Base-by-base conservation (phyloP, 441 rosid species). In the Manihot esculenta region DNA sequence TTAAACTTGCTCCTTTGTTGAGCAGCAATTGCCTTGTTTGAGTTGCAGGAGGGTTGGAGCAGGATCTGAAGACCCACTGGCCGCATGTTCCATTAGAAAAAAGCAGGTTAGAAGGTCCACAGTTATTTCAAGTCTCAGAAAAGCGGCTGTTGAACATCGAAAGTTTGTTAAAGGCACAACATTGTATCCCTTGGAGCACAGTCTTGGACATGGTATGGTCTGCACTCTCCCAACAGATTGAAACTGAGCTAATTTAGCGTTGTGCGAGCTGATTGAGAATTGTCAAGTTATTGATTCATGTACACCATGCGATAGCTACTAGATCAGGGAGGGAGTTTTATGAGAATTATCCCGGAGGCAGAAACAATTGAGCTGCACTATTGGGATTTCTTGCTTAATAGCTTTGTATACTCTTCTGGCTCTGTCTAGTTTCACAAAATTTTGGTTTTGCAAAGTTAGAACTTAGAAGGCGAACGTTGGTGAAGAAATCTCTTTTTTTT, bases 131-230 rank as follows among this genome's bases (percentile, higher is more conserved):
- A 63, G 73, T 26, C 84, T 79, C 24, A 77, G 91, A 74, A 85
- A 88, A 78, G 79, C 86, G 0, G 93, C 81, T 30, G 63, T 69
- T 7, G 89, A 88, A 67, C 95, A 95, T 77, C 75, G 85, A 75
- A 84, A 79, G 60, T 88, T 72, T 55, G 88, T 93, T 70, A 80
- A 74, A 79, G 91, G 90, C 69, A 64, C 88, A 53, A 77, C 85
- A 18, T 79, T 93, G 90, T 93, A 95, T 76, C 93, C 98, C 2
- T 68, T 89, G 78, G 97, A 93, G 78, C 96, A 84, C 66, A 85
- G 82, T 77, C 88, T 85, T 51, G 96, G 94, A 26, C 97, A 91
- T 55, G 88, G 96, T 69, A 82, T 87, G 79, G 89, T 94, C 68
- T 94, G 98, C 81, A 77, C 77, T 0, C 78, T 82, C 57, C 86